A percentile compares a stretch with the other conserved stretches of the same genome.
Evolutionary conservation across 2,329 filamentous ascomycete species (phyloP).

Genomic region (Pleoardoris graminearum): DNA sequence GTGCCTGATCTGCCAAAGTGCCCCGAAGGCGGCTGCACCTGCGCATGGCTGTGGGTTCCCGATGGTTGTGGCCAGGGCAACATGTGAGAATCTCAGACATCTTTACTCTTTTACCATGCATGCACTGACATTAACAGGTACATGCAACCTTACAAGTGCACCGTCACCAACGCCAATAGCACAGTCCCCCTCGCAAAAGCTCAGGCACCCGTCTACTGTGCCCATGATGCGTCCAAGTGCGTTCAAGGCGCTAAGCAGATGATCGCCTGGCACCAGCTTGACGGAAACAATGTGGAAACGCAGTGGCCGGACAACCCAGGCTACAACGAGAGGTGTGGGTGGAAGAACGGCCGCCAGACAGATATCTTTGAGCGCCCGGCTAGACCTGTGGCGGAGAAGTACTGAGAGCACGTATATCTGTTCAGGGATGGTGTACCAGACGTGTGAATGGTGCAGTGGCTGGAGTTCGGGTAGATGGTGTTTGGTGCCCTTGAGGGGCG

Average conservation of each 20-base stretch:
- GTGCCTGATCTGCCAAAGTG: slow-evolving; percentile 46
- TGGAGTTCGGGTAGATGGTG: too few species aligned
- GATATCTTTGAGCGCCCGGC: slow-evolving; percentile 34
- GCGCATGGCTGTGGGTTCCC: slow-evolving; percentile 51
- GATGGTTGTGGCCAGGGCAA: slow-evolving; percentile 46
- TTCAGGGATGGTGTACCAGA: not conserved
- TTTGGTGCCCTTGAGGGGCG: too few species aligned
- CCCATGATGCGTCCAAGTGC: slow-evolving; percentile 48
- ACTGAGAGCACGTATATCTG: not conserved
- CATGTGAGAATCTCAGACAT: slow-evolving; percentile 26
- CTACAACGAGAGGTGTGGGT: slow-evolving; percentile 33
- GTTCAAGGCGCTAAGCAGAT: slow-evolving; percentile 56
- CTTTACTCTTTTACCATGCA: too few species aligned
- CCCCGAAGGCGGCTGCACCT: slow-evolving; percentile 45
- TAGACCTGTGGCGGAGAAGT: not conserved
- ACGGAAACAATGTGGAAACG: slow-evolving; percentile 31
- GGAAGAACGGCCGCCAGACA: slow-evolving; percentile 26
- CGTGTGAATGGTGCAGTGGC: too few species aligned
- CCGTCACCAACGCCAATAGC: slow-evolving; percentile 51
- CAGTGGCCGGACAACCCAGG: slow-evolving; percentile 18
- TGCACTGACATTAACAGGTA: slow-evolving; percentile 36
- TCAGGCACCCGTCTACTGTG: slow-evolving; percentile 50
- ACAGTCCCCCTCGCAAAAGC: slow-evolving; percentile 49
- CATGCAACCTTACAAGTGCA: slow-evolving; percentile 57
- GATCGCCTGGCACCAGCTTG: slow-evolving; percentile 51